Conservation (phyloP, 805 yeast genomes). For the Kregervanrija delftensis region DNA sequence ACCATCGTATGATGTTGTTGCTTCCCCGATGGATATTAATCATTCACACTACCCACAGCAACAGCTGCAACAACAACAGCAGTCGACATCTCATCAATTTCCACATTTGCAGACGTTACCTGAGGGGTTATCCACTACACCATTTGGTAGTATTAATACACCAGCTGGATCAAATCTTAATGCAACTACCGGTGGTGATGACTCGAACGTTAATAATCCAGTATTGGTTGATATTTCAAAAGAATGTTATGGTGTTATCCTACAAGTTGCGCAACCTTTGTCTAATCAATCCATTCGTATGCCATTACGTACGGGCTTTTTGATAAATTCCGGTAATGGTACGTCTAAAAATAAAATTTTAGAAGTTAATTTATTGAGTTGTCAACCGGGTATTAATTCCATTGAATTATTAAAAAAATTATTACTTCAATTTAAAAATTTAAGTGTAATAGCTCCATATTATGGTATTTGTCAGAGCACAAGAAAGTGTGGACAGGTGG, state of each 20-base stretch:
- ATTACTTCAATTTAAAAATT: constrained; percentile 53
- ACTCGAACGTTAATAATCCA: constrained; percentile 6
- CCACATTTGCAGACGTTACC: constrained; percentile 4
- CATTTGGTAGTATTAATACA: neutral
- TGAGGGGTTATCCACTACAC: neutral
- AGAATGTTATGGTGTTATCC: constrained; percentile 50
- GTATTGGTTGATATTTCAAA: constrained; percentile 41
- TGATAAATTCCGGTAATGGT: constrained; percentile 34
- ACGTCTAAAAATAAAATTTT: constrained; percentile 26
- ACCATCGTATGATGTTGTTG: constrained; percentile 21
- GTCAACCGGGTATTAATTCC: constrained; percentile 60
- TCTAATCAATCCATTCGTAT: constrained; percentile 65
- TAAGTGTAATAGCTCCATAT: constrained; percentile 24
- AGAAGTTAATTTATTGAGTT: constrained; percentile 65
- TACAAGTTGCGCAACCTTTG: constrained; percentile 56
- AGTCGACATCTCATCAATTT: neutral
- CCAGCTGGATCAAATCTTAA: neutral
- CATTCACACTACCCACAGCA: neutral
- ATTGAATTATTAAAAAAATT: constrained; percentile 47
- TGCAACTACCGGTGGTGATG: neutral
- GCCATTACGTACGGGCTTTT: constrained; percentile 65
- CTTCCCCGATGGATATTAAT: constrained; percentile 21
- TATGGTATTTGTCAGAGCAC: constrained; percentile 8
- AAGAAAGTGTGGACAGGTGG: constrained; percentile 23
- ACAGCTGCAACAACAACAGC: constrained; percentile 1